phyloP scores from a whole-genome alignment of 345 rosid species.

The thale cress (Arabidopsis thaliana) region DNA sequence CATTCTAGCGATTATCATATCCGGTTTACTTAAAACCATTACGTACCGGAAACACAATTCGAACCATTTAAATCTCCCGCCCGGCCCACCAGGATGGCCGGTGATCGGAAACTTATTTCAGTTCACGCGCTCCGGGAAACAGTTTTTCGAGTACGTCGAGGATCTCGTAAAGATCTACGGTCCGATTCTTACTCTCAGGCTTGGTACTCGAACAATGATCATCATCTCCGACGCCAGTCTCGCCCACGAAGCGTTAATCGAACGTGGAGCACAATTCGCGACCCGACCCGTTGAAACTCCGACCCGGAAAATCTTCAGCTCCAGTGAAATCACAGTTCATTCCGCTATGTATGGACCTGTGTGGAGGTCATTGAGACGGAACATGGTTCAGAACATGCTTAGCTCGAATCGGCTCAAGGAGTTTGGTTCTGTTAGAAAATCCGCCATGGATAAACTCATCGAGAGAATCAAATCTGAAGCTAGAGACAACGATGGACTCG shows the following conservation, averaged over 20 bases:
- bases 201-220: conserved; percentile 76
- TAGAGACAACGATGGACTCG: conserved; percentile 53
- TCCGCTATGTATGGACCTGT: conserved; percentile 75
- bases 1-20: conserved; percentile 43
- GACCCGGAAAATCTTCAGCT: conserved; percentile 77
- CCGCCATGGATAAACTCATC: conserved; percentile 71
- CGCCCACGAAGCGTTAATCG: conserved; percentile 69
- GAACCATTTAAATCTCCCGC: conserved; percentile 62
- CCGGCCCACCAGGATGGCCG: conserved; percentile 91
- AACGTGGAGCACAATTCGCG: conserved; percentile 62
- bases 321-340: conserved; percentile 80
- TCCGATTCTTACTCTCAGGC: conserved; percentile 66
- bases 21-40: conserved; percentile 48
- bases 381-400: conserved; percentile 92
- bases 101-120: conserved; percentile 82
- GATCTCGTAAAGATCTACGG: conserved; percentile 63
- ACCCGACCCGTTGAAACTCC: conserved; percentile 76
- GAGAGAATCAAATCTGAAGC: conserved; percentile 57
- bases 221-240: conserved; percentile 62
- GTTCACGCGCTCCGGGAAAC: conserved; percentile 62
- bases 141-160: conserved; percentile 61
- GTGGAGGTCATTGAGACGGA: conserved; percentile 79
- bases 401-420: conserved; percentile 62
- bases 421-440: conserved; percentile 53
- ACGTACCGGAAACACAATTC: conserved; percentile 32